Evolutionary conservation across 2,329 filamentous ascomycete genomes (phyloP).

Genomic region (Mycosphaerella sp.): DNA sequence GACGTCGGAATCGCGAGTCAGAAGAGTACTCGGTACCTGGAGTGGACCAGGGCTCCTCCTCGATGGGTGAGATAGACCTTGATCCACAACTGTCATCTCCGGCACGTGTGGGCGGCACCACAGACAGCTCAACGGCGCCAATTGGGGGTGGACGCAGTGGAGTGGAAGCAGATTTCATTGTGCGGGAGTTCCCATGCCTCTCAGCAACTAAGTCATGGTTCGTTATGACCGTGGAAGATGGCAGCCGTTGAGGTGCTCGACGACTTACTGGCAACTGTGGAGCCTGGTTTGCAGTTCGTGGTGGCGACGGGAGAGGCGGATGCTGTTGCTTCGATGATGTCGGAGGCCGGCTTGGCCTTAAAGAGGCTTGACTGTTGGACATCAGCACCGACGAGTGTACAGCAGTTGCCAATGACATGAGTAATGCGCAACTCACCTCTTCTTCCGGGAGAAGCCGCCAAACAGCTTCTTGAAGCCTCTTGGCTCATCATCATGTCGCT

Average conservation of each 20-base stretch:
- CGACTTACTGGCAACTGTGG: slow-evolving; percentile 16
- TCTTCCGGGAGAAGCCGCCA: slow-evolving; percentile 22
- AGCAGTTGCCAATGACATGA: neutral
- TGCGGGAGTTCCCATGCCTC: slow-evolving; percentile 7
- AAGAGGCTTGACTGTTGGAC: slow-evolving; percentile 6
- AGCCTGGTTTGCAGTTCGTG: slow-evolving; percentile 12
- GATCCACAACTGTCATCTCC: slow-evolving; percentile 11
- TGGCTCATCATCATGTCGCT: slow-evolving; percentile 20
- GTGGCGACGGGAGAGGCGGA: slow-evolving; percentile 8
- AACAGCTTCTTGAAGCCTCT: slow-evolving; percentile 31
- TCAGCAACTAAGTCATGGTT: slow-evolving; percentile 16
- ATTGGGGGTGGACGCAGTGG: neutral
- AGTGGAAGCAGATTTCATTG: neutral
- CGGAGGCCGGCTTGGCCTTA: neutral
- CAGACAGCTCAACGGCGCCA: slow-evolving; percentile 14
- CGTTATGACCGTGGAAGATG: slow-evolving; percentile 24
- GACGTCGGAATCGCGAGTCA: slow-evolving; percentile 1
- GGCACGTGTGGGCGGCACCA: slow-evolving; percentile 19
- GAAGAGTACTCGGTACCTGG: slow-evolving; percentile 13
- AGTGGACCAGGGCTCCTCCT: slow-evolving; percentile 7
- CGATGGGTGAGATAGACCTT: slow-evolving; percentile 12
- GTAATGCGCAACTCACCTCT: slow-evolving; percentile 23
- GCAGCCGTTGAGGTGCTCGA: slow-evolving; percentile 26
- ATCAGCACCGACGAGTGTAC: slow-evolving; percentile 6
- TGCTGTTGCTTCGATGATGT: neutral